Conservation (phyloP, 2,329 filamentous ascomycete genomes). For the Colletotrichum salicis region DNA sequence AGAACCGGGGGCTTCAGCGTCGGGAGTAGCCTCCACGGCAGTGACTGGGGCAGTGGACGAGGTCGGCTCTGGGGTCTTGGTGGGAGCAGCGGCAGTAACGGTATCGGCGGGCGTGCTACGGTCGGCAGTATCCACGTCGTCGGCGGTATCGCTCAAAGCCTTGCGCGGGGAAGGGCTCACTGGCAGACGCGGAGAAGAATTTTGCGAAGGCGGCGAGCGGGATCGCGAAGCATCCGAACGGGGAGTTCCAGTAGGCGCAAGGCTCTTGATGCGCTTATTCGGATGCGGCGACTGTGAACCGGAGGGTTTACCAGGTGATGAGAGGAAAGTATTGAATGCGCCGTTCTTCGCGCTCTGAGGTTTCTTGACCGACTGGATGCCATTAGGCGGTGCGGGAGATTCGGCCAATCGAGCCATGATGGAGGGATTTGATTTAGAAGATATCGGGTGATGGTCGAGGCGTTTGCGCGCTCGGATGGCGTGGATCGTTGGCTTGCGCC, state of each 20-base stretch:
- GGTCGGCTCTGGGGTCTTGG: not conserved
- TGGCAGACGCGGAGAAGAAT: not conserved
- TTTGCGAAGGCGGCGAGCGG: conserved; percentile 12
- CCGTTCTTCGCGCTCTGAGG: conserved; percentile 20
- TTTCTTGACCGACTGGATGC: conserved; percentile 14
- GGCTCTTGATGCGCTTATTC: conserved; percentile 24
- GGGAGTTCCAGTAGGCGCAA: not conserved
- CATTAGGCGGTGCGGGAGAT: conserved; percentile 7
- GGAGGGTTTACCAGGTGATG: conserved; percentile 21
- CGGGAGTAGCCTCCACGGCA: not conserved
- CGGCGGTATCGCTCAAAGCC: not conserved
- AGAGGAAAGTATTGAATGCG: conserved; percentile 17
- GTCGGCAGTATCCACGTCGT: not conserved
- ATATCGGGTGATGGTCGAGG: not conserved
- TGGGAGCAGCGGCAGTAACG: not conserved
- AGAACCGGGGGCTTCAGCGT: not conserved
- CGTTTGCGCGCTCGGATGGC: conserved; percentile 13
- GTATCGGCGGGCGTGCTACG: conserved; percentile 9
- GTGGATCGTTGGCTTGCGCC: conserved; percentile 17
- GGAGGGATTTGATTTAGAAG: not conserved
- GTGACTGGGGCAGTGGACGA: not conserved
- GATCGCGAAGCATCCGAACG: conserved; percentile 20
- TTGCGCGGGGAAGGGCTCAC: conserved; percentile 10
- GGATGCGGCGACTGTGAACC: conserved; percentile 22
- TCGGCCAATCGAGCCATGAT: conserved; percentile 20